Base-by-base conservation (phyloP, 192 early-diverging fungal genomes). In the Pilaira anomala region DNA sequence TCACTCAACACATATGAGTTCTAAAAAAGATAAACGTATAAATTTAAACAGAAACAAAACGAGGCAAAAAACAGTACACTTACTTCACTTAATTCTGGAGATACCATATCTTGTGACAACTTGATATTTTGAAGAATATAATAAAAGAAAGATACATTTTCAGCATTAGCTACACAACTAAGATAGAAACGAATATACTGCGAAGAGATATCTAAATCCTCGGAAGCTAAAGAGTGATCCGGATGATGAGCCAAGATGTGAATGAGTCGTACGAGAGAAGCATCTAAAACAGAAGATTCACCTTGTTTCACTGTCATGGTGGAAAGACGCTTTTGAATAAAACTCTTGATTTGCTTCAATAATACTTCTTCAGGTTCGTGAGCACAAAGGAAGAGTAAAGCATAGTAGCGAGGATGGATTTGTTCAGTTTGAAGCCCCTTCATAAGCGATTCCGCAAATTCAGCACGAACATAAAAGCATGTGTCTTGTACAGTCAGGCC, bases 171-270 rank as follows among this genome's bases (percentile, higher is more conserved):
- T 63, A 95, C 85, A 16, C 84, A 82, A 30, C 85, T 83, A 21
- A 96, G 67, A 66, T 84, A 96, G 63, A 95, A 95, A 46, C 94
- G 88, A 40, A 98, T 82, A 66, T 96, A 98, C 45, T 77, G 76
- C 26, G 82, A 65, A 64, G 89, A 87, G 39, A 85, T 36, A 13
- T 39, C 22, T 1, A 89, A 70, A 65, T 83, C 82, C 1, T 76
- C 62, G 0, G 63, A 42, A 6, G 79, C 60, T 8, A 48, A 56
- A 0, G 63, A 63, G 83, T 91, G 94, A 72, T 96, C 93, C 1
- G 93, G 91, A 63, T 95, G 92, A 65, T 91, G 85, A 2, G 92
- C 87, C 9, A 98, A 75, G 29, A 93, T 65, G 55, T 93, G 85
- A 18, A 95, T 65, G 25, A 94, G 50, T 3, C 85, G 84, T 28